phyloP scores from a whole-genome alignment of 2,329 filamentous ascomycete genomes.

The Fusarium agapanthi region DNA sequence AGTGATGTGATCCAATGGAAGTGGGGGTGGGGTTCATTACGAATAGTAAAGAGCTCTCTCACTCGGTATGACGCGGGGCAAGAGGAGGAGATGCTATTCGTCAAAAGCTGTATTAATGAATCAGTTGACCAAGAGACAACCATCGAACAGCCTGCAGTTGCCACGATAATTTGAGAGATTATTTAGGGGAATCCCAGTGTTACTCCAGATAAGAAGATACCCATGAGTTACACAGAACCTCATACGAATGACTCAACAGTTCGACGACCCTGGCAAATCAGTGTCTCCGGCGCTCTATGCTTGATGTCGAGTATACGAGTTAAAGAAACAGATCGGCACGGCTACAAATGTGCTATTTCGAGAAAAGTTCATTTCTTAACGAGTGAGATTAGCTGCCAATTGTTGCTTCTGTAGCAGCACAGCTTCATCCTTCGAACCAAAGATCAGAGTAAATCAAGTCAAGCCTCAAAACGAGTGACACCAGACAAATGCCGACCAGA shows the following conservation, averaged over 20 bases:
- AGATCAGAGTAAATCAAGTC: neutral
- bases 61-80: conserved; percentile 22
- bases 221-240: neutral
- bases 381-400: conserved; percentile 1
- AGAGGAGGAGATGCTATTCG: conserved; percentile 10
- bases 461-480: conserved; percentile 16
- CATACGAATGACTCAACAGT: neutral
- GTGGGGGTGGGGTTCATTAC: conserved; percentile 30
- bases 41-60: conserved; percentile 2
- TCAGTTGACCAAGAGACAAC: neutral
- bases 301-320: neutral
- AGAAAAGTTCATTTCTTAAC: neutral
- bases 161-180: neutral
- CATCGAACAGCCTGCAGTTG: neutral
- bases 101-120: neutral
- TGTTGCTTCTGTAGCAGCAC: neutral
- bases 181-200: neutral
- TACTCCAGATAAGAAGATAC: neutral
- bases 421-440: neutral
- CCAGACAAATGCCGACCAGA: neutral
- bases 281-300: neutral
- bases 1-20: conserved; percentile 17
- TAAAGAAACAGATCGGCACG: neutral
- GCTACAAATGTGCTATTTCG: neutral
- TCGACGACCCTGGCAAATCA: neutral